Conservation (phyloP, 2,329 filamentous ascomycete genomes). For the Lecanicillium sp. region DNA sequence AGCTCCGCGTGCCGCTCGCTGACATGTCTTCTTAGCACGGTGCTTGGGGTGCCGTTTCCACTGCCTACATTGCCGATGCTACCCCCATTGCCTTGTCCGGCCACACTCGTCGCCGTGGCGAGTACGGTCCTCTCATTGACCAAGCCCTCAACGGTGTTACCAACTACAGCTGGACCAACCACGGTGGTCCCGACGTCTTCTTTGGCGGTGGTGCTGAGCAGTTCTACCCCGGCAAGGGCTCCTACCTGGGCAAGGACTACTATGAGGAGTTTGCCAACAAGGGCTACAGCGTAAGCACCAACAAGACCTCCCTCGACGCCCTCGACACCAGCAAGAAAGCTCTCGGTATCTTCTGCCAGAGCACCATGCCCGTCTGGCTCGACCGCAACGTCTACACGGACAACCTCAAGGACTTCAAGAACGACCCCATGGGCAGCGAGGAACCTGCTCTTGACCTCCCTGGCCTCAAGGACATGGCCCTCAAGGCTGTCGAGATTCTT, state of each 20-base stretch:
- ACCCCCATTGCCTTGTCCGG: constrained; percentile 68
- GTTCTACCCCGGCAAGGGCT: constrained; percentile 57
- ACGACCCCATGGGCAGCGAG: constrained; percentile 59
- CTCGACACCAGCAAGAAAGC: constrained; percentile 52
- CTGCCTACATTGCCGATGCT: constrained; percentile 74
- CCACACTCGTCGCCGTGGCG: constrained; percentile 61
- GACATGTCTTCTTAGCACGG: constrained; percentile 31
- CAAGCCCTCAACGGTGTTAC: constrained; percentile 66
- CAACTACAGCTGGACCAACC: constrained; percentile 76
- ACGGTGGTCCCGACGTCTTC: constrained; percentile 68
- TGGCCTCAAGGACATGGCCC: constrained; percentile 81
- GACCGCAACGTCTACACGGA: constrained; percentile 73
- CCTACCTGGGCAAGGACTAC: constrained; percentile 66
- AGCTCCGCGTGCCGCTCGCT: constrained; percentile 1
- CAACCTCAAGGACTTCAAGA: constrained; percentile 57
- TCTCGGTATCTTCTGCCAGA: constrained; percentile 69
- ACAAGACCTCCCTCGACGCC: constrained; percentile 61
- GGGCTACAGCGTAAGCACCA: constrained; percentile 63
- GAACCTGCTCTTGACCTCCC: constrained; percentile 64
- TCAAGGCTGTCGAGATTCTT: constrained; percentile 79
- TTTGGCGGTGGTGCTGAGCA: constrained; percentile 79
- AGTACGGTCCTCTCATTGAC: constrained; percentile 67
- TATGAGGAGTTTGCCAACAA: constrained; percentile 67
- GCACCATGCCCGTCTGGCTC: constrained; percentile 75
- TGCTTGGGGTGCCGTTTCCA: constrained; percentile 61